These are phyloP conservation scores for Aspergillus aculeatus DNA, from an alignment of 2,329 filamentous ascomycete species.

Conservation along the genomic window DNA sequence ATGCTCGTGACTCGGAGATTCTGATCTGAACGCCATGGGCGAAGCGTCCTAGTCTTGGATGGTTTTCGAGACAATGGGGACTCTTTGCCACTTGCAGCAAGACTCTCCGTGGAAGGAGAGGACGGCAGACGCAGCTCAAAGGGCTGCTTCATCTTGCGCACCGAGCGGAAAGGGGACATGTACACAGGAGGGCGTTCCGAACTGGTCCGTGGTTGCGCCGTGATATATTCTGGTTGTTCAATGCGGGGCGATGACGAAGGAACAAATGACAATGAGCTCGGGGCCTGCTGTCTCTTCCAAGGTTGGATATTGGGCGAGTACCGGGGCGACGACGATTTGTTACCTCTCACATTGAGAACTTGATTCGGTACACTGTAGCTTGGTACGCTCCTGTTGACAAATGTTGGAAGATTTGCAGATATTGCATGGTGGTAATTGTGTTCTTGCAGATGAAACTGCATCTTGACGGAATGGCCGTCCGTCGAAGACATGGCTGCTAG, in stretches of 20 bases:
- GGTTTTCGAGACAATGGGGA: constrained; percentile 18
- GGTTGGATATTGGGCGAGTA: constrained; percentile 27
- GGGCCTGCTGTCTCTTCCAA: constrained; percentile 33
- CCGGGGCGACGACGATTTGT: constrained; percentile 19
- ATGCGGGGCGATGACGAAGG: constrained; percentile 30
- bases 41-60: constrained; percentile 27
- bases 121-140: constrained; percentile 37
- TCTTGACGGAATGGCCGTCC: constrained; percentile 27
- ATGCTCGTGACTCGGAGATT: constrained; percentile 32
- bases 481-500: constrained; percentile 31
- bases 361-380: constrained; percentile 20
- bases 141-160: constrained; percentile 41
- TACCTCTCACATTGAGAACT: constrained; percentile 11
- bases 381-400: constrained; percentile 16
- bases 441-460: constrained; percentile 18
- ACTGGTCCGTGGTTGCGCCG: constrained; percentile 24
- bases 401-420: constrained; percentile 20
- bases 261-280: constrained; percentile 36
- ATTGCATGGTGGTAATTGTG: constrained; percentile 20
- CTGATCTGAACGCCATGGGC: constrained; percentile 39
- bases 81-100: constrained; percentile 20
- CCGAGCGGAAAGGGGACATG: constrained; percentile 41
- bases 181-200: constrained; percentile 25
- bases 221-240: constrained; percentile 32
- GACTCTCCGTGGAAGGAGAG: constrained; percentile 34